phyloP scores from a whole-genome alignment of 257 asterid genomes.

The Ocimum tenuiflorum region DNA sequence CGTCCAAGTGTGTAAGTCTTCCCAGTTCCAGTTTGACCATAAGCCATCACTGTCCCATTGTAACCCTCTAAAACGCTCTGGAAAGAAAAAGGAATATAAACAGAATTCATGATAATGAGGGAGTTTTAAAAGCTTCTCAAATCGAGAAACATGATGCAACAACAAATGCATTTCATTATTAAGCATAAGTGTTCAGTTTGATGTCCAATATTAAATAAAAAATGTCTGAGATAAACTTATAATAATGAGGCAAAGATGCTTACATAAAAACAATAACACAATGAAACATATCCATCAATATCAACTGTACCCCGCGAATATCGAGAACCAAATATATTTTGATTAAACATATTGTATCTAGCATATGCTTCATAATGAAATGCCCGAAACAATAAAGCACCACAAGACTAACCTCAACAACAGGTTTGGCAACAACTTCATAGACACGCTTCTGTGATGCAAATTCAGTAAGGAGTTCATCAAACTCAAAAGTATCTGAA shows the following conservation, averaged over 20 bases:
- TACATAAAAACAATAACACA: neutral
- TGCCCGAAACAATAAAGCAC: neutral
- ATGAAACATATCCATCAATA: neutral
- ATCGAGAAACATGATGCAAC: neutral
- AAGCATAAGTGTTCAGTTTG: neutral
- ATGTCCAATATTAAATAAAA: neutral
- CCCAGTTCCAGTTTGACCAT: conserved; percentile 99
- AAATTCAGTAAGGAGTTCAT: conserved; percentile 87
- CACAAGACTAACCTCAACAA: conserved; percentile 71
- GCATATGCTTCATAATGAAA: neutral
- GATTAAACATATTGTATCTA: neutral
- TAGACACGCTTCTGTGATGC: conserved; percentile 98
- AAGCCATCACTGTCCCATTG: conserved; percentile 99
- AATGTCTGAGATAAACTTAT: neutral
- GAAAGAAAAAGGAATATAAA: conserved; percentile 11
- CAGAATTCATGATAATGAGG: neutral
- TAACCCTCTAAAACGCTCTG: conserved; percentile 96
- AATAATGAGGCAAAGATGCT: conserved; percentile 12
- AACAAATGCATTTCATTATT: neutral
- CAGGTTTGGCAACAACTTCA: conserved; percentile 99
- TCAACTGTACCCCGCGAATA: neutral
- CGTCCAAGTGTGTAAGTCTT: conserved; percentile 96
- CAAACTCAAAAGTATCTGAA: conserved; percentile 93
- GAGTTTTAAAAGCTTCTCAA: neutral
- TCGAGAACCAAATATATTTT: neutral